phyloP scores from a whole-genome alignment of 352 stramenopile genomes.

The Phytophthora cryptogea region DNA sequence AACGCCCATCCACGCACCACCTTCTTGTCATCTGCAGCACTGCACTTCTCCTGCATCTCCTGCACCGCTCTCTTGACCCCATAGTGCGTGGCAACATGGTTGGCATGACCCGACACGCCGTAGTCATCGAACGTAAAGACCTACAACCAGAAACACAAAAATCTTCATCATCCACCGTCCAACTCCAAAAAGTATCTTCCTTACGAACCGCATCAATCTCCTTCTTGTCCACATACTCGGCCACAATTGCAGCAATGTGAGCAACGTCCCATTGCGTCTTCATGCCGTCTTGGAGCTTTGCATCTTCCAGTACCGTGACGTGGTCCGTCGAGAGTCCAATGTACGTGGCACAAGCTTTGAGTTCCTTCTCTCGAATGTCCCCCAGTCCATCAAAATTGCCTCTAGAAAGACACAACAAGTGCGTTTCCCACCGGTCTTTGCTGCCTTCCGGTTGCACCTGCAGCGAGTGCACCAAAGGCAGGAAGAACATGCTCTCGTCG shows the following conservation, averaged over 20 bases:
- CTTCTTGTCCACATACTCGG: slow-evolving; percentile 56
- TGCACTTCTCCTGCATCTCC: slow-evolving; percentile 50
- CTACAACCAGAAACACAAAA: slow-evolving; percentile 27
- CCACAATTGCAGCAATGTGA: slow-evolving; percentile 68
- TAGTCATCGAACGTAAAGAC: slow-evolving; percentile 95
- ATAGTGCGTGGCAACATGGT: slow-evolving; percentile 87
- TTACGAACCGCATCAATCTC: slow-evolving; percentile 64
- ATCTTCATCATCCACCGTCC: not conserved
- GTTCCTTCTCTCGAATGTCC: slow-evolving; percentile 80
- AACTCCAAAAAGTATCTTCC: not conserved
- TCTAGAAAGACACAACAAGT: slow-evolving; percentile 91
- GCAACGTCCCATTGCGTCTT: slow-evolving; percentile 66
- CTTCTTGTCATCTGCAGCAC: slow-evolving; percentile 14
- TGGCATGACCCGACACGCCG: slow-evolving; percentile 93
- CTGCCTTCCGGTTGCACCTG: slow-evolving; percentile 21
- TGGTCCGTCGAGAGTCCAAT: slow-evolving; percentile 52
- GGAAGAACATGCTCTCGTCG: slow-evolving; percentile 98
- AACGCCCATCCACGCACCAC: slow-evolving; percentile 61
- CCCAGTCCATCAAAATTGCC: slow-evolving; percentile 94
- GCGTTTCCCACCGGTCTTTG: slow-evolving; percentile 51
- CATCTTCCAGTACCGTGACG: slow-evolving; percentile 78
- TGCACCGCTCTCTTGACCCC: slow-evolving; percentile 57
- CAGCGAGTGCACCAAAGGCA: slow-evolving; percentile 87
- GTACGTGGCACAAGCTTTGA: slow-evolving; percentile 57
- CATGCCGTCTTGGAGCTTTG: slow-evolving; percentile 88